These are phyloP conservation scores for Phoma sp. DNA, from an alignment of 2,329 filamentous ascomycete species.

Conservation along the genomic window DNA sequence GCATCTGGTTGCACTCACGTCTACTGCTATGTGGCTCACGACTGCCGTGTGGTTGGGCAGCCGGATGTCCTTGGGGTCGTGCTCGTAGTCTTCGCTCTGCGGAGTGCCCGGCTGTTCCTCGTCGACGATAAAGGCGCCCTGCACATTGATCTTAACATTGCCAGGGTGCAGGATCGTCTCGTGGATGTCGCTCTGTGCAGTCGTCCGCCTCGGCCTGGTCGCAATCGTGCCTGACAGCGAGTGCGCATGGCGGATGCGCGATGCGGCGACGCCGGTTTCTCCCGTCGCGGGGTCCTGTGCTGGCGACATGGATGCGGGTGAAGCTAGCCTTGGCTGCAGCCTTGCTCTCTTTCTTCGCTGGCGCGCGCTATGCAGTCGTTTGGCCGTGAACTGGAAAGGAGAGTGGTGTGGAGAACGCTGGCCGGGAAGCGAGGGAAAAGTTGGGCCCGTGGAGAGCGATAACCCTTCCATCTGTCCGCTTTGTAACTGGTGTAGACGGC, in stretches of 20 bases:
- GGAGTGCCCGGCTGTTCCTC: slow-evolving; percentile 62
- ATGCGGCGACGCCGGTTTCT: slow-evolving; percentile 35
- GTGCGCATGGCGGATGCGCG: slow-evolving; percentile 19
- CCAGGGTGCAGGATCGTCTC: slow-evolving; percentile 65
- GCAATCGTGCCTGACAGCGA: slow-evolving; percentile 19
- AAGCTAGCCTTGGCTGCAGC: slow-evolving; percentile 46
- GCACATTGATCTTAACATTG: slow-evolving; percentile 91
- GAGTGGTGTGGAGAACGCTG: slow-evolving; percentile 29
- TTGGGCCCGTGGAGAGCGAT: slow-evolving; percentile 33
- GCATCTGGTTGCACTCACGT: slow-evolving; percentile 65
- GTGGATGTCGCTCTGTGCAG: slow-evolving; percentile 51
- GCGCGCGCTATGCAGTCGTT: slow-evolving; percentile 31
- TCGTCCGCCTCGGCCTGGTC: slow-evolving; percentile 36
- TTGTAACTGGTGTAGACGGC: slow-evolving; percentile 35
- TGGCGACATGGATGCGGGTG: slow-evolving; percentile 39
- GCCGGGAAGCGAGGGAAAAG: slow-evolving; percentile 24
- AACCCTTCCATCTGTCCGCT: slow-evolving; percentile 47
- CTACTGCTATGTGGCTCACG: slow-evolving; percentile 95
- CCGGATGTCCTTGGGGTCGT: slow-evolving; percentile 91
- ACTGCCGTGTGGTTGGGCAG: slow-evolving; percentile 93
- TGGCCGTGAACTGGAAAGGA: slow-evolving; percentile 24
- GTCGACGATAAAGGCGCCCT: slow-evolving; percentile 95
- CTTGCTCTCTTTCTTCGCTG: slow-evolving; percentile 41
- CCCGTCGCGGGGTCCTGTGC: slow-evolving; percentile 41
- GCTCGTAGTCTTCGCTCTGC: slow-evolving; percentile 61